Conservation (phyloP, 208 protist genomes). For the Phytomonas francai region DNA sequence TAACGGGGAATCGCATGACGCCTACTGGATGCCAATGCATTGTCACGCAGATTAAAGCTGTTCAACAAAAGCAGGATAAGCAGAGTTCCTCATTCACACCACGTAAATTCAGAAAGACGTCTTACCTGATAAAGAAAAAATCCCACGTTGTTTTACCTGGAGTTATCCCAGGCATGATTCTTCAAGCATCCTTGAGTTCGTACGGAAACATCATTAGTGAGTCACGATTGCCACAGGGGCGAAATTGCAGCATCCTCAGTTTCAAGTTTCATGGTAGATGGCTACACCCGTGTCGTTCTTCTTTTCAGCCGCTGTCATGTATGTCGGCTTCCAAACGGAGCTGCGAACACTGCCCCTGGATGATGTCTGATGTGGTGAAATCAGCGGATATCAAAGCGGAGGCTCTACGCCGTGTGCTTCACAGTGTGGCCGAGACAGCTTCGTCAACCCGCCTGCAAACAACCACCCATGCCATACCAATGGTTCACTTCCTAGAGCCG, state of each 20-base stretch:
- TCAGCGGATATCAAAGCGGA: constrained; percentile 30
- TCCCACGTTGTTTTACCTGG: constrained; percentile 17
- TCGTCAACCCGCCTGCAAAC: constrained; percentile 6
- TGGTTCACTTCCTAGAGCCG: constrained; percentile 29
- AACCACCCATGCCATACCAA: not conserved
- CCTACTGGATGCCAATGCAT: constrained; percentile 29
- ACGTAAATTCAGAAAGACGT: not conserved
- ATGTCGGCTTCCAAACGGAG: constrained; percentile 14
- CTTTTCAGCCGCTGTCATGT: constrained; percentile 24
- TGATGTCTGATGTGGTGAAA: constrained; percentile 23
- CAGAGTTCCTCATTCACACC: not conserved
- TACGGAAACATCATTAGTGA: constrained; percentile 7
- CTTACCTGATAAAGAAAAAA: not conserved
- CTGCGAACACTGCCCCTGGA: constrained; percentile 73
- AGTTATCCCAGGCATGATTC: constrained; percentile 19
- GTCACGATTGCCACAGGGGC: not conserved
- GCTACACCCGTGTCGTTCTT: not conserved
- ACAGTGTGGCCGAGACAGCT: not conserved
- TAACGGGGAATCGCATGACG: constrained; percentile 32
- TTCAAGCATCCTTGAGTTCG: constrained; percentile 25
- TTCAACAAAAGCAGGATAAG: not conserved
- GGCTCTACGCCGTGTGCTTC: constrained; percentile 8
- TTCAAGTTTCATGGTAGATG: not conserved
- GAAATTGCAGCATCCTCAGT: not conserved
- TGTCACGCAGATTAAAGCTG: constrained; percentile 12